Percentiles rank a stretch among this genome's conserved stretches.
Evolutionary conservation across 2,329 filamentous ascomycete species (phyloP).

Genomic region (Drechmeria coniospora): DNA sequence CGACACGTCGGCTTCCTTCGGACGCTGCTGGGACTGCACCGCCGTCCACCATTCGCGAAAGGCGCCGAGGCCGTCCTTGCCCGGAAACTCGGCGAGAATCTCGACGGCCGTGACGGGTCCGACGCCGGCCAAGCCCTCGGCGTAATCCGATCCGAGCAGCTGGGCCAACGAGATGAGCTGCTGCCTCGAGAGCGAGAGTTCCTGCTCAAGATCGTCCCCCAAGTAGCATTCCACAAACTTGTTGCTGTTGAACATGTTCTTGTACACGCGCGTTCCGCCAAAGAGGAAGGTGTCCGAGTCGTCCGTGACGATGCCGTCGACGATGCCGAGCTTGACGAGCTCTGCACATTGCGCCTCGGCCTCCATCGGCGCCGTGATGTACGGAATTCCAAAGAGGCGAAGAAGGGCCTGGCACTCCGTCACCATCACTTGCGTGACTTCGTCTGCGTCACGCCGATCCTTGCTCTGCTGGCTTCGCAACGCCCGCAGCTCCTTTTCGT

Average conservation of each 20-base stretch:
- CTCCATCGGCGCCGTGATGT: constrained; percentile 97
- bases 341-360: constrained; percentile 95
- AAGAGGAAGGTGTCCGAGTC: constrained; percentile 96
- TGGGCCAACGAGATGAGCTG: constrained; percentile 85
- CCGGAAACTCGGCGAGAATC: constrained; percentile 78
- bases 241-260: constrained; percentile 99
- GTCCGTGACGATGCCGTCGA: constrained; percentile 95
- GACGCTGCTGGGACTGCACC: constrained; percentile 53
- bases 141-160: constrained; percentile 86
- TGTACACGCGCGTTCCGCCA: constrained; percentile 90
- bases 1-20: constrained; percentile 43
- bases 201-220: constrained; percentile 65
- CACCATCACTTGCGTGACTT: constrained; percentile 93
- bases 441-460: constrained; percentile 86
- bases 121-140: constrained; percentile 76
- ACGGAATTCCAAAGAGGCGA: constrained; percentile 81
- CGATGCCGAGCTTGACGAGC: constrained; percentile 69
- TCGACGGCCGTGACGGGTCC: constrained; percentile 91
- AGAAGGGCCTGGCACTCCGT: constrained; percentile 87
- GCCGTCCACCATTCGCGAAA: constrained; percentile 82
- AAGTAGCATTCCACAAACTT: constrained; percentile 98
- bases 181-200: constrained; percentile 72
- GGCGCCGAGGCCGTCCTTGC: constrained; percentile 41
- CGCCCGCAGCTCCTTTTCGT: constrained; percentile 74
- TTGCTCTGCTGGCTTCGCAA: constrained; percentile 92